phyloP scores from a whole-genome alignment of 306 rosid species.

The Acacia crassicarpa region DNA sequence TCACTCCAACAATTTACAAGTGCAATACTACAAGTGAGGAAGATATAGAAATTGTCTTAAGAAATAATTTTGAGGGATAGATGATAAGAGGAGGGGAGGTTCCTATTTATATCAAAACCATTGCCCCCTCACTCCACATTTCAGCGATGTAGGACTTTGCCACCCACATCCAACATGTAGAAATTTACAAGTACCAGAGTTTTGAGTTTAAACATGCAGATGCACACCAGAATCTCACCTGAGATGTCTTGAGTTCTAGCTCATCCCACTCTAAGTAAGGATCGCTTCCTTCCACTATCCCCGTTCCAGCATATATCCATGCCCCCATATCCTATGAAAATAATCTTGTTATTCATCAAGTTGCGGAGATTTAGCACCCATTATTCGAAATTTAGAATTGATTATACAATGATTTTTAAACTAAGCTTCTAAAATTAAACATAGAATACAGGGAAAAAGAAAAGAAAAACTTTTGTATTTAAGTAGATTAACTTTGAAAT shows the following conservation, averaged over 20 bases:
- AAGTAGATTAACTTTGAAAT: not conserved
- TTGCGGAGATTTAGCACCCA: not conserved
- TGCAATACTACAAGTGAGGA: no score
- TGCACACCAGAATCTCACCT: conserved; percentile 47
- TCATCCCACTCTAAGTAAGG: conserved; percentile 91
- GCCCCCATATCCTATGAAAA: conserved; percentile 71
- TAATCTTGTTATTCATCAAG: conserved; percentile 1
- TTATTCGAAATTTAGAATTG: not conserved
- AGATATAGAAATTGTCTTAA: no score
- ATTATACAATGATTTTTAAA: not conserved
- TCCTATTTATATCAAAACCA: no score
- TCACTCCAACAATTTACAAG: no score
- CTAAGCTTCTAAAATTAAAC: not conserved
- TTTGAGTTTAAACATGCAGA: not conserved
- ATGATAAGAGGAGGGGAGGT: no score
- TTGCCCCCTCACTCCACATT: no score
- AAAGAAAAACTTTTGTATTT: no score
- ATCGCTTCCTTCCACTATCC: conserved; percentile 91
- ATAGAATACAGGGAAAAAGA: not conserved
- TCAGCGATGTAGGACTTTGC: no score
- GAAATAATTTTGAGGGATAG: no score
- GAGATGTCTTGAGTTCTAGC: conserved; percentile 89
- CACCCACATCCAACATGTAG: not conserved
- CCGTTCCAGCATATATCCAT: conserved; percentile 89
- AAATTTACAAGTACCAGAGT: not conserved